Evolutionary conservation across 2,329 filamentous ascomycete genomes (phyloP), one percentile per base, ranked within the genome.

Genomic region (Penicillium sp.): DNA sequence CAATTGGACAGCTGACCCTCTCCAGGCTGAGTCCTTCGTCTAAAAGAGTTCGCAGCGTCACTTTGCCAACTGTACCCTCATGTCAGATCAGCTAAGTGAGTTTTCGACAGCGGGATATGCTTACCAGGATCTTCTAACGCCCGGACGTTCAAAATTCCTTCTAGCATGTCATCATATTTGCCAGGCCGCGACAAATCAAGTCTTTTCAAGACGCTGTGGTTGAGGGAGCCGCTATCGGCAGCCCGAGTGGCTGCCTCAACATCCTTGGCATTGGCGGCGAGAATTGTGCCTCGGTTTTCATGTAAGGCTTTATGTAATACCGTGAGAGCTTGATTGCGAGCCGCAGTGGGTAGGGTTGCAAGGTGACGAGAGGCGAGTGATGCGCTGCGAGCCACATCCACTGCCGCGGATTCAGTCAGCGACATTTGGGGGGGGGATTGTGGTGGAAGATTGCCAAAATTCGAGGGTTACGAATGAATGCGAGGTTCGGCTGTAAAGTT

Each of bases 151-250:
- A 94, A 69, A 46, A 98, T 94, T 17, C 93, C 93, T 71, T 90
- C 85, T 50, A 98, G 76, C 93, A 98, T 97, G 61, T 97, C 93
- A 60, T 96, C 90, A 75, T 85, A 98, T 71, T 97, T 97, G 43
- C 91, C 91, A 60, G 81, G 80, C 64, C 86, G 85, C 33, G 81
- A 82, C 33, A 98, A 74, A 66, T 98, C 91, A 46, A 98, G 76
- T 40, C 93, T 79, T 58, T 94, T 93, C 20, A 96, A 79, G 16
- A 97, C 77, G 59, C 87, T 93, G 58, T 84, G 78, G 63, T 83
- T 91, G 34, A 97, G 71, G 33, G 81, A 74, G 27, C 91, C 91
- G 57, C 82, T 79, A 11, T 81, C 78, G 14, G 86, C 87, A 33
- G 87, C 86, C 56, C 79, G 75, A 27, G 77, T 79, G 3, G 93